phyloP scores from a whole-genome alignment of 164 flowering plant species.

The Brasenia schreberi region DNA sequence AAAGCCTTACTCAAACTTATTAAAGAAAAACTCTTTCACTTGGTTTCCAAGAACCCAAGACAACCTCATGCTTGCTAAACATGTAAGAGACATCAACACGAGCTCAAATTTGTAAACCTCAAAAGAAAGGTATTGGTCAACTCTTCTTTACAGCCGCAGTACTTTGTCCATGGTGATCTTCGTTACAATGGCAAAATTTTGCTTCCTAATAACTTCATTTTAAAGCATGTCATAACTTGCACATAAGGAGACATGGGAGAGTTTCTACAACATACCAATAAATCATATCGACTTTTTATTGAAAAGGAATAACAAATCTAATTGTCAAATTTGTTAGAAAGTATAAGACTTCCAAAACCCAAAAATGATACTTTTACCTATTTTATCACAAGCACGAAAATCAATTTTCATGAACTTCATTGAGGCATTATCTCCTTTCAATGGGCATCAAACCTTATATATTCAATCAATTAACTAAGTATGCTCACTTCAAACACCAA shows the following conservation, averaged over 20 bases:
- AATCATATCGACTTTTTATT: background rate
- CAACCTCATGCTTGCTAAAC: background rate
- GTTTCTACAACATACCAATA: background rate
- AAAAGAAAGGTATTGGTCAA: no score
- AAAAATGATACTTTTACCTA: background rate
- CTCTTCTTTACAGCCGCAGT: no score
- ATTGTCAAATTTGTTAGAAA: background rate
- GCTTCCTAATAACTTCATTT: no score
- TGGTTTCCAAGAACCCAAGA: background rate
- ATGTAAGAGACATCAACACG: background rate
- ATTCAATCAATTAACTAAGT: background rate
- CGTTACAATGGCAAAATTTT: no score
- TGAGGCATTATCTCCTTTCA: background rate
- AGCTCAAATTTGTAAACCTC: background rate
- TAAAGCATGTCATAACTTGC: no score
- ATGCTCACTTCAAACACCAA: background rate
- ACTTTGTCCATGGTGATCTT: no score
- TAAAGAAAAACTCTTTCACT: background rate
- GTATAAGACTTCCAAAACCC: background rate
- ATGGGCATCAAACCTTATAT: background rate
- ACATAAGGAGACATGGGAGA: no score
- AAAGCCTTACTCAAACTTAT: background rate
- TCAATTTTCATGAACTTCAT: background rate
- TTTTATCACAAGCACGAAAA: background rate
- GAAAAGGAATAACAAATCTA: background rate